phyloP scores from a whole-genome alignment of 352 stramenopile species.

The Phytophthora ramorum region DNA sequence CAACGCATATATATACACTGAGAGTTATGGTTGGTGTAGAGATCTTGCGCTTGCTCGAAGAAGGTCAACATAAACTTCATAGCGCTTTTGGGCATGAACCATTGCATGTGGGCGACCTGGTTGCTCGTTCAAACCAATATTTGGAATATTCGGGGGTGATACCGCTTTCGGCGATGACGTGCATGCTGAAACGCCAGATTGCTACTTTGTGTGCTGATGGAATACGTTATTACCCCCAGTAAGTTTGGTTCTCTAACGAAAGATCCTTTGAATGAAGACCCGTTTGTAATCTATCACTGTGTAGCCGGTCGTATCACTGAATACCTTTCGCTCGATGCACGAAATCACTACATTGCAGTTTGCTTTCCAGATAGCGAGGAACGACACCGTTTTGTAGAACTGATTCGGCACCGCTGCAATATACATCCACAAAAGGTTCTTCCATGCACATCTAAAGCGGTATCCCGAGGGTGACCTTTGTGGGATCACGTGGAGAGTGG shows the following conservation, averaged over 20 bases:
- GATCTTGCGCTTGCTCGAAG: background rate
- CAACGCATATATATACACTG: background rate
- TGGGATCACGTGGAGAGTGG: constrained; percentile 5
- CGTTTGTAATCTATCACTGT: constrained; percentile 1
- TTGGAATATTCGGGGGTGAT: background rate
- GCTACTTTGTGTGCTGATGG: background rate
- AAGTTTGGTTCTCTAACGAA: background rate
- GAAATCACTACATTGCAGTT: background rate
- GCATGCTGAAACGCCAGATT: background rate
- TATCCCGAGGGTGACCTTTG: constrained; percentile 9
- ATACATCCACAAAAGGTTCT: background rate
- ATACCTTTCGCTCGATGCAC: background rate
- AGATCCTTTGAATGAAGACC: background rate
- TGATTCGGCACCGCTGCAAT: too few species aligned
- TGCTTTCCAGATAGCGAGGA: background rate
- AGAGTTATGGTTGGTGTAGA: background rate
- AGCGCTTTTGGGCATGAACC: background rate
- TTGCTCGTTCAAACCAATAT: constrained; percentile 4
- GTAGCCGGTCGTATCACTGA: background rate
- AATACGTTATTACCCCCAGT: background rate
- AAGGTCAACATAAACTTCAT: background rate
- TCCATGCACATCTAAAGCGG: background rate
- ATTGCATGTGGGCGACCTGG: background rate
- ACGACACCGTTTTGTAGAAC: background rate
- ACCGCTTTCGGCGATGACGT: background rate